These are phyloP conservation scores for Umbelopsis isabellina DNA, from an alignment of 192 early-diverging fungal species.

Conservation along the genomic window DNA sequence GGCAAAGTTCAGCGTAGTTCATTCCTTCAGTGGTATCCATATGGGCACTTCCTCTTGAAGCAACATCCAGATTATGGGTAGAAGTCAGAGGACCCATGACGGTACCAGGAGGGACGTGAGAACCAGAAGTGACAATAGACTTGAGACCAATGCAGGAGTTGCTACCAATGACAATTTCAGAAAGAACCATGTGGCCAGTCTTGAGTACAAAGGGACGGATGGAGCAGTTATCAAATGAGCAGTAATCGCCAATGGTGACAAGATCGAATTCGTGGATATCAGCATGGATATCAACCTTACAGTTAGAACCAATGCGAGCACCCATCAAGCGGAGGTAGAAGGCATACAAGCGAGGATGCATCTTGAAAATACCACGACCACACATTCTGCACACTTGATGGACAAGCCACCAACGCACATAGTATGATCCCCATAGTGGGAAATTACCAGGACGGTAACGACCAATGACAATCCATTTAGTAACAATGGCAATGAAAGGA, in stretches of 20 bases:
- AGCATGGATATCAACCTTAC: constrained; percentile 31
- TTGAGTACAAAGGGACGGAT: constrained; percentile 43
- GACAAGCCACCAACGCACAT: constrained; percentile 52
- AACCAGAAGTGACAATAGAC: constrained; percentile 42
- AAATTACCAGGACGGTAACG: constrained; percentile 43
- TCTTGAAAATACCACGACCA: constrained; percentile 39
- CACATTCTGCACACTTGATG: constrained; percentile 31
- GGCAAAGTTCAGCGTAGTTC: constrained; percentile 24
- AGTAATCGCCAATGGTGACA: constrained; percentile 45
- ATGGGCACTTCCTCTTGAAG: constrained; percentile 33
- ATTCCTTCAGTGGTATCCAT: constrained; percentile 24
- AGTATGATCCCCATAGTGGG: constrained; percentile 49
- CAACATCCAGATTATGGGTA: constrained; percentile 37
- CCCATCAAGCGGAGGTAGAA: constrained; percentile 42
- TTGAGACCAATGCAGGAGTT: constrained; percentile 37
- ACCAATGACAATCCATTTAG: constrained; percentile 52
- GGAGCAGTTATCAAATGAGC: constrained; percentile 31
- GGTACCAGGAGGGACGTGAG: constrained; percentile 40
- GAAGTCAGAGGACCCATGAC: constrained; percentile 44
- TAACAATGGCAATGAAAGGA: constrained; percentile 38
- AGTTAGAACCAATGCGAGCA: constrained; percentile 41
- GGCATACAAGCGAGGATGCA: constrained; percentile 21
- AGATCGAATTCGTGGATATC: constrained; percentile 50
- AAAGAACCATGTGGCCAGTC: constrained; percentile 43
- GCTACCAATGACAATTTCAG: constrained; percentile 43